A percentile compares a stretch with the other conserved stretches of the same genome.
phyloP scores from a whole-genome alignment of 441 rosid species.

The Aquilaria agallochum region DNA sequence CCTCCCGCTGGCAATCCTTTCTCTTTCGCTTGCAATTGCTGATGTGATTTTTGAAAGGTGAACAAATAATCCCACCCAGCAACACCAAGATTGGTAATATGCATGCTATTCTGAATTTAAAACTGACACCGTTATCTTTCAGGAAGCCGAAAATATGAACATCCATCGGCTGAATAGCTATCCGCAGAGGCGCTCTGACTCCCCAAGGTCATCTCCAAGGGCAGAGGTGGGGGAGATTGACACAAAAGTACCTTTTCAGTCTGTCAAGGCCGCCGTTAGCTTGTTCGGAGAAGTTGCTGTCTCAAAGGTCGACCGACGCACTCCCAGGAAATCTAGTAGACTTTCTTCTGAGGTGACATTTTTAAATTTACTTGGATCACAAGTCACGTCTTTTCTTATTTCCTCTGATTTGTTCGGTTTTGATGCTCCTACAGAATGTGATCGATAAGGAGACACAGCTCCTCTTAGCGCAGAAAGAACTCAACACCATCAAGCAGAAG shows the following conservation, averaged over 20 bases:
- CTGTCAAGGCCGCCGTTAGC: slow-evolving; percentile 90
- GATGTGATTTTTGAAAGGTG: too few species aligned
- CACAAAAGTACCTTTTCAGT: slow-evolving; percentile 86
- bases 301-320: slow-evolving; percentile 26
- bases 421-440: slow-evolving; percentile 36
- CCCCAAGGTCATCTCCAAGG: slow-evolving; percentile 29
- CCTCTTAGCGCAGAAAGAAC: slow-evolving; percentile 48
- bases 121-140: neutral
- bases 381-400: neutral
- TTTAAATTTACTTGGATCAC: too few species aligned
- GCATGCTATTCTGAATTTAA: too few species aligned
- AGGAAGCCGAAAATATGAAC: slow-evolving; percentile 24
- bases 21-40: too few species aligned
- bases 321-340: slow-evolving; percentile 35
- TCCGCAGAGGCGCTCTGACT: slow-evolving; percentile 2
- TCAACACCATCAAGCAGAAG: slow-evolving; percentile 38
- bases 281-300: slow-evolving; percentile 73
- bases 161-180: slow-evolving; percentile 15
- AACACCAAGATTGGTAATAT: too few species aligned
- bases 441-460: slow-evolving; percentile 77
- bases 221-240: slow-evolving; percentile 91
- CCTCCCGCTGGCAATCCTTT: too few species aligned
- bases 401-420: neutral
- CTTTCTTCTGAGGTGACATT: slow-evolving; percentile 70
- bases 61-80: too few species aligned